These are phyloP conservation scores for Penicillium decumbens DNA, from an alignment of 2,329 filamentous ascomycete species.

Conservation along the genomic window DNA sequence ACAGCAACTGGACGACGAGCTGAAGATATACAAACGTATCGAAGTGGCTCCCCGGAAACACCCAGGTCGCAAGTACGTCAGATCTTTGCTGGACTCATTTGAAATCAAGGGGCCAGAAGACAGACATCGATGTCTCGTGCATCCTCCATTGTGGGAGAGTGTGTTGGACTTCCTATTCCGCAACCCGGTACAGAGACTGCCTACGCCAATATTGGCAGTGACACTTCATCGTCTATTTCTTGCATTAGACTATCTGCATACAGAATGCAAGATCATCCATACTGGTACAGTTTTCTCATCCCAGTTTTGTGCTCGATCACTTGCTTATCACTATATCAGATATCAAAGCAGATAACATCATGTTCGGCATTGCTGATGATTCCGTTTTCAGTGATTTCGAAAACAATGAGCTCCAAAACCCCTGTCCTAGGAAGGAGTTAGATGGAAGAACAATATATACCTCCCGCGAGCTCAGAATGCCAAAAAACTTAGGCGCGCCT, in stretches of 20 bases:
- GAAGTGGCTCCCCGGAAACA: slow-evolving; percentile 22
- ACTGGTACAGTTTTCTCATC: no score
- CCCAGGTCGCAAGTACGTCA: slow-evolving; percentile 29
- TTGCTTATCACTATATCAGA: no score
- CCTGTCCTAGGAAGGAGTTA: slow-evolving; percentile 42
- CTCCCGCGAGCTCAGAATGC: slow-evolving; percentile 40
- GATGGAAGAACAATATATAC: slow-evolving; percentile 43
- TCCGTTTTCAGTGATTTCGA: slow-evolving; percentile 36
- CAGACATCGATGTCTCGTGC: slow-evolving; percentile 36
- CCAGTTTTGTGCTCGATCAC: no score
- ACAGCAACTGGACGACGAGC: slow-evolving; percentile 35
- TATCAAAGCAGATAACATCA: no score
- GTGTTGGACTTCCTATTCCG: slow-evolving; percentile 33
- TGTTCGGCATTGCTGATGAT: no score
- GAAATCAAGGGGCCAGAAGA: slow-evolving; percentile 28
- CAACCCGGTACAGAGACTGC: no score
- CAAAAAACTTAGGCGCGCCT: slow-evolving; percentile 30
- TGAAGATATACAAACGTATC: slow-evolving; percentile 44
- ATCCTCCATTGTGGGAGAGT: slow-evolving; percentile 45
- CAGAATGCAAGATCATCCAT: no score
- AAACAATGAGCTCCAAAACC: slow-evolving; percentile 38
- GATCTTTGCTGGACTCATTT: slow-evolving; percentile 34
- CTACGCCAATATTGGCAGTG: no score
- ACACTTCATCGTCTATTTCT: no score
- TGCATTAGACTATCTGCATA: no score